Base-by-base conservation (phyloP, 768 basidiomycete species). In the Clavaria fumosa region DNA sequence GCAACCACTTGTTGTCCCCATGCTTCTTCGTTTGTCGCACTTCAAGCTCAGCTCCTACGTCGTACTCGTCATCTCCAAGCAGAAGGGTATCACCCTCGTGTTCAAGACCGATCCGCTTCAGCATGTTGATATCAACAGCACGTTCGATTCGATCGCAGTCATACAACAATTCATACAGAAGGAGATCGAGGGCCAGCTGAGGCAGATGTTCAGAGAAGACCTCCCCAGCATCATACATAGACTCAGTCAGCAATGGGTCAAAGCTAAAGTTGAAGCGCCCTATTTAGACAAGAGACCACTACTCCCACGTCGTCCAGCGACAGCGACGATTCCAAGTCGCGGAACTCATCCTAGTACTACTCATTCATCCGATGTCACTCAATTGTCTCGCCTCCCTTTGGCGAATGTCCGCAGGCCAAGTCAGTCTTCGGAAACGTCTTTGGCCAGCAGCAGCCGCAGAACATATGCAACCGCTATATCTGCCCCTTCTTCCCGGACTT, bases 91-190 rank as follows among this genome's bases (percentile, higher is more conserved):
- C 53, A 97, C 95, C 1, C 75, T 99, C 37, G 95, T 97, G 18
- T 99, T 99, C 75, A 97, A 97, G 63, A 97, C 95, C 23, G 95
- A 99, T 58, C 95, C 95, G 2, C 70, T 99, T 26, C 90, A 99
- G 59, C 85, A 88, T 46, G 90, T 99, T 37, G 86, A 97, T 52
- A 97, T 99, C 53, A 90, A 83, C 58, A 84, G 81, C 55, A 96
- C 91, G 2, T 99, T 99, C 50, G 95, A 99, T 58, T 89, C 86
- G 3, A 93, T 99, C 45, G 88, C 85, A 32, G 91, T 96, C 45
- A 95, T 99, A 35, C 85, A 96, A 53, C 90, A 89, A 40, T 97
- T 91, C 57, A 89, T 99, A 42, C 95, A 97, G 55, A 74, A 78
- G 41, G 93, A 97, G 61, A 97, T 99, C 39, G 95, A 99, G 56